Base-by-base conservation (phyloP, 2,329 filamentous ascomycete species). In the Claviceps monticola region DNA sequence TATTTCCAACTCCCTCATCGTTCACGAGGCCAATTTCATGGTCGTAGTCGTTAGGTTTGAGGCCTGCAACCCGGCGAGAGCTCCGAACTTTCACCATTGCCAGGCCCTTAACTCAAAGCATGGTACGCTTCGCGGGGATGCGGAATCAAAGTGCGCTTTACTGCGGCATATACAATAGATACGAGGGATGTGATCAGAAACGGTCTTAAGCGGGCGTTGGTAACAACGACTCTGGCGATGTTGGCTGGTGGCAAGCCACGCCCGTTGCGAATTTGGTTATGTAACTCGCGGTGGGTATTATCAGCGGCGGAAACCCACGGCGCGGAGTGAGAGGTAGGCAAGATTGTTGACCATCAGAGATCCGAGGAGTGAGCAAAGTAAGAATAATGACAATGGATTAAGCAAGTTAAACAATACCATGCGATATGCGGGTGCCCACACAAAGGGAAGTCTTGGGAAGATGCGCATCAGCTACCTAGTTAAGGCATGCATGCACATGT, bases 21-120 rank as follows among this genome's bases (percentile, higher is more conserved):
- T 88, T 83, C 57, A 86, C 72, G 39, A 90, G 77, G 57, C 64
- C 68, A 61, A 90, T 89, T 64, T 83, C 81, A 66, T 87, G 84
- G 60, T 84, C 81, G 61, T 83, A 84, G 58, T 84, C 79, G 62
- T 68, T 70, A 56, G 82, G 78, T 63, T 75, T 74, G 53, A 81
- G 70, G 52, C 71, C 69, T 49, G 71, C 63, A 39, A 71, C 75
- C 60, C 80, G 78, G 60, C 79, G 79, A 56, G 75, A 79, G 57
- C 70, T 74, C 58, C 72, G 61, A 56, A 68, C 63, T 58, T 58
- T 67, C 51, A 64, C 53, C 62, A 66, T 66, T 48, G 55, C 57
- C 51, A 54, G 36, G 47, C 55, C 54, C 54, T 53, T 50, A 49
- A 53, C 49, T 54, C 54, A 51, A 51, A 56, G 55, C 57, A 60